Conservation (phyloP, 2,329 filamentous ascomycete species). For the Diplodia seriata region DNA sequence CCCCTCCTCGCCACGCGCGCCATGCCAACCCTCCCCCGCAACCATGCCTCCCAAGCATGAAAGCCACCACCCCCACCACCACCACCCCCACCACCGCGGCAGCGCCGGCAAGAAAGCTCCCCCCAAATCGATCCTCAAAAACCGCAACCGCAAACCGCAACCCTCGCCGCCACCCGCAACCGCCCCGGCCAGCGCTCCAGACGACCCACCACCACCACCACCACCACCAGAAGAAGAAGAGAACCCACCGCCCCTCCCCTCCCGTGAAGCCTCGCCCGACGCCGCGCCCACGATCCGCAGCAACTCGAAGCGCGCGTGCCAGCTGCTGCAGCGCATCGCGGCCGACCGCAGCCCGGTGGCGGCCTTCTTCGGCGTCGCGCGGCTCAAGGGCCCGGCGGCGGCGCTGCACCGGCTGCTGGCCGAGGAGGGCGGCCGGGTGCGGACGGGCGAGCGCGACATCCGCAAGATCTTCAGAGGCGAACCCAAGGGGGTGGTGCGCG, state of each 20-base stretch:
- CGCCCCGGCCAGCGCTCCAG: too few species aligned
- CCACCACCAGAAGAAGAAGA: not conserved
- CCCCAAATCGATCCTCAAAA: slow-evolving; percentile 12
- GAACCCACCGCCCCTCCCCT: not conserved
- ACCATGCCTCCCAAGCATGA: slow-evolving; percentile 15
- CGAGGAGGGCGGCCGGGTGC: not conserved
- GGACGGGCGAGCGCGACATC: slow-evolving; percentile 14
- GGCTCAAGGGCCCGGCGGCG: not conserved
- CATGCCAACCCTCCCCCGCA: not conserved
- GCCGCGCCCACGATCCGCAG: not conserved
- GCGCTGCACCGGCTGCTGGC: slow-evolving; percentile 20
- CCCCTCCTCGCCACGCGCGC: not conserved
- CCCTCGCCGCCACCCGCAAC: too few species aligned
- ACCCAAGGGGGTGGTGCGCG: not conserved
- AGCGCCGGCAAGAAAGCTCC: not conserved
- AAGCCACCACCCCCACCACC: not conserved
- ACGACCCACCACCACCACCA: too few species aligned
- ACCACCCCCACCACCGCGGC: too few species aligned
- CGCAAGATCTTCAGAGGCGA: slow-evolving; percentile 7
- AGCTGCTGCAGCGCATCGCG: slow-evolving; percentile 7
- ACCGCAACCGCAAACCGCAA: not conserved
- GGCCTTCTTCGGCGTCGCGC: slow-evolving; percentile 15
- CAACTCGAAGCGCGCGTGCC: slow-evolving; percentile 4
- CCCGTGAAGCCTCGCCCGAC: not conserved
- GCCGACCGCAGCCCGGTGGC: slow-evolving; percentile 11